Evolutionary conservation across 345 rosid genomes (phyloP), one percentile per base, ranked within the genome.

Genomic region (Linum usitatissimum): DNA sequence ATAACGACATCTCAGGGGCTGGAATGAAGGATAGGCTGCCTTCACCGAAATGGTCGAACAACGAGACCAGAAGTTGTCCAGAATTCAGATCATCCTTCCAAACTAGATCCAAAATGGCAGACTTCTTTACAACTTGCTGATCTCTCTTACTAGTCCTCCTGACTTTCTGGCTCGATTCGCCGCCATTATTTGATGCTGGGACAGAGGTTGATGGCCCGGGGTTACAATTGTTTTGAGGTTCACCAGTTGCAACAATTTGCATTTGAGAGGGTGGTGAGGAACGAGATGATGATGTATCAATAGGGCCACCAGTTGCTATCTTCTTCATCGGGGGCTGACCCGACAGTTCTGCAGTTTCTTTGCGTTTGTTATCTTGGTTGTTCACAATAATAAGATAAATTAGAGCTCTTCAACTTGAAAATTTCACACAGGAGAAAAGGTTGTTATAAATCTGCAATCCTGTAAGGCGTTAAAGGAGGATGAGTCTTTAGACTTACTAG

Each of bases 41-140:
- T 62, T 93, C 94, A 48, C 97, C 94, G 68, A 83, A 87, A 67
- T 79, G 71, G 66, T 90, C 91, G 59, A 78, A 83, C 49, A 86
- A 68, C 42, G 85, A 76, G 56, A 76, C 85, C 51, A 93, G 69
- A 13, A 84, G 78, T 51, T 74, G 74, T 64, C 92, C 97, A 0
- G 88, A 82, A 40, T 79, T 73, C 70, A 87, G 77, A 55, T 87
- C 96, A 55, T 90, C 92, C 66, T 90, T 87, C 97, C 96, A 87
- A 6, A 90, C 62, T 70, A 84, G 94, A 36, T 61, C 58, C 36
- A 79, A 79, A 61, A 83, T 80, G 30, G 88, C 87, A 8, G 82
- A 71, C 73, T 20, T 74, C 66, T 78, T 82, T 30, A 72, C 51
- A 53, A 71, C 67, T 51, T 49, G 76, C 59, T 58, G 9, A 36